Conservation (phyloP, 495 filamentous ascomycete species). For the Margaritispora aquatica region DNA sequence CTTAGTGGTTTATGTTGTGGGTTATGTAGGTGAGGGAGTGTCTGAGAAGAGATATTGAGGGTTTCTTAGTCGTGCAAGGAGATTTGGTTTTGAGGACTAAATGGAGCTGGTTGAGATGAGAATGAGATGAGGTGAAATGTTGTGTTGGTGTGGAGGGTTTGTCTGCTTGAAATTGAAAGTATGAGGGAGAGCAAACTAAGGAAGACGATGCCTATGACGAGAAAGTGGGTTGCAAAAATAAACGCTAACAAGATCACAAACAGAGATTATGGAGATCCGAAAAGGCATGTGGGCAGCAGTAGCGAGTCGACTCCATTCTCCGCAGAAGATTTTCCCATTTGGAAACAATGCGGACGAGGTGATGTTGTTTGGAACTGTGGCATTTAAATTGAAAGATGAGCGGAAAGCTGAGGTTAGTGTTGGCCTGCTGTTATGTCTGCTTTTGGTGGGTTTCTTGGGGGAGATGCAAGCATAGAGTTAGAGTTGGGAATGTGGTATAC, state of each 20-base stretch:
- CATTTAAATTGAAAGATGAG: conserved; percentile 46
- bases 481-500: too few relatives aligned
- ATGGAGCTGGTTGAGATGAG: too few relatives aligned
- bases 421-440: not conserved
- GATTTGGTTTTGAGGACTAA: too few relatives aligned
- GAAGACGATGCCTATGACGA: not conserved
- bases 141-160: too few relatives aligned
- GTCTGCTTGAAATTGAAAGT: too few relatives aligned
- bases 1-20: not conserved
- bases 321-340: conserved; percentile 39
- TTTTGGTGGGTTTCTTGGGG: not conserved
- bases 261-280: conserved; percentile 49
- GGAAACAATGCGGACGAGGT: conserved; percentile 38
- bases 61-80: too few relatives aligned
- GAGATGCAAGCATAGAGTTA: not conserved
- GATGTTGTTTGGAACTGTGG: conserved; percentile 58
- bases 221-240: not conserved
- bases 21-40: not conserved
- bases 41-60: too few relatives aligned
- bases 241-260: not conserved
- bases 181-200: not conserved
- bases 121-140: too few relatives aligned
- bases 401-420: conserved; percentile 28
- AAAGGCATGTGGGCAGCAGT: conserved; percentile 54
- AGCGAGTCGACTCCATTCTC: conserved; percentile 41